Evolutionary conservation across 2,329 filamentous ascomycete genomes (phyloP).

Genomic region (Trichoderma sp.): DNA sequence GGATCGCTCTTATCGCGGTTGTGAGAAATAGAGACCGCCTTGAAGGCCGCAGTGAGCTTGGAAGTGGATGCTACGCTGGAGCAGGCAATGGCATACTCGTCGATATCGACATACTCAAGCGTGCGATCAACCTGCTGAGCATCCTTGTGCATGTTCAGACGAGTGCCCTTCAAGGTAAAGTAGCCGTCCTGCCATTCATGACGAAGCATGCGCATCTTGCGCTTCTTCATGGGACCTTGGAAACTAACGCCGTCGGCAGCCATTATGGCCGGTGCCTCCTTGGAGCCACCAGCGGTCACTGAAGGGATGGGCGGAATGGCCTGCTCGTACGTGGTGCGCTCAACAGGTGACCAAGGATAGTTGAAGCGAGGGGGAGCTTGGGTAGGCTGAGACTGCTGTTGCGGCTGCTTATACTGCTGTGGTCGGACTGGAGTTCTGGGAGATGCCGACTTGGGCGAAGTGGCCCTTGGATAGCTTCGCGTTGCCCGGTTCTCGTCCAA

Average conservation of each 20-base stretch:
- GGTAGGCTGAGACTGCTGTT: slow-evolving; percentile 36
- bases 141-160: slow-evolving; percentile 73
- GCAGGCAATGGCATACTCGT: slow-evolving; percentile 85
- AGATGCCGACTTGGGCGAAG: slow-evolving; percentile 36
- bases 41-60: slow-evolving; percentile 86
- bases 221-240: slow-evolving; percentile 90
- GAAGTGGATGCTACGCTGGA: slow-evolving; percentile 69
- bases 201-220: slow-evolving; percentile 81
- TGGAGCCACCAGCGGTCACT: slow-evolving; percentile 24
- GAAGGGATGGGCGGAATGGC: slow-evolving; percentile 38
- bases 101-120: slow-evolving; percentile 78
- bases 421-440: slow-evolving; percentile 33
- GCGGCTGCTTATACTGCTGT: not conserved
- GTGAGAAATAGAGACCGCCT: slow-evolving; percentile 65
- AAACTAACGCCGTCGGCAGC: slow-evolving; percentile 59
- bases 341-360: slow-evolving; percentile 55
- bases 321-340: slow-evolving; percentile 45
- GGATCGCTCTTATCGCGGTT: slow-evolving; percentile 53
- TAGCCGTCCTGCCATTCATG: slow-evolving; percentile 94
- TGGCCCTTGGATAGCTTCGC: slow-evolving; percentile 33
- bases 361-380: slow-evolving; percentile 53
- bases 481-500: slow-evolving; percentile 61
- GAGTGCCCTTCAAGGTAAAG: slow-evolving; percentile 76
- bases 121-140: slow-evolving; percentile 50
- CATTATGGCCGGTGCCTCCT: slow-evolving; percentile 32